phyloP scores from a whole-genome alignment of 805 yeast species.

The Kazachstania africana region DNA sequence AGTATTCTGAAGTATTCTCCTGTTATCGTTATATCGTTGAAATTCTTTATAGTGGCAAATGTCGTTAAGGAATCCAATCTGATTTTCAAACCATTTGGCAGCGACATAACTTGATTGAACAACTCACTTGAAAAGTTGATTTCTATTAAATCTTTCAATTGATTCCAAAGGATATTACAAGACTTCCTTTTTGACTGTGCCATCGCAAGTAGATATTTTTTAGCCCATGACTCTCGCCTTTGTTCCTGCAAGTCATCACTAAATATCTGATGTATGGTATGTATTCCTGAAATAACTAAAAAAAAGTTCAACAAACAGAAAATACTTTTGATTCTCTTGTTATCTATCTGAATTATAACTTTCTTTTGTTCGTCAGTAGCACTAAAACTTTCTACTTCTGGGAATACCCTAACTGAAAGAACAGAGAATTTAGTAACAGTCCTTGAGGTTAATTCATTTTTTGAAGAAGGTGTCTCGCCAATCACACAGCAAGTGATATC shows the following conservation, averaged over 20 bases:
- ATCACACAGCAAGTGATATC: conserved; percentile 19
- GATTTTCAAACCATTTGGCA: conserved; percentile 40
- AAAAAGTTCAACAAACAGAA: conserved; percentile 35
- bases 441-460: conserved; percentile 18
- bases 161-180: conserved; percentile 11
- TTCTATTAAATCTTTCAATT: conserved; percentile 14
- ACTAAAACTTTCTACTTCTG: conserved; percentile 15
- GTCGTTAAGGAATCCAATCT: conserved; percentile 33
- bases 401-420: conserved; percentile 15
- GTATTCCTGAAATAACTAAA: conserved; percentile 33
- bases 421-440: conserved; percentile 25
- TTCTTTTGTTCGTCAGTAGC: conserved; percentile 12
- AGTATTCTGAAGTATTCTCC: conserved; percentile 33
- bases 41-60: conserved; percentile 10
- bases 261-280: conserved; percentile 33
- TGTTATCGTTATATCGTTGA: conserved; percentile 13
- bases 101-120: conserved; percentile 20
- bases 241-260: conserved; percentile 20
- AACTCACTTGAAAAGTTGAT: conserved; percentile 13
- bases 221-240: conserved; percentile 19
- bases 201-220: conserved; percentile 14
- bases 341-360: conserved; percentile 16
- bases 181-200: conserved; percentile 10
- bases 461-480: conserved; percentile 25
- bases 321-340: conserved; percentile 22